Evolutionary conservation across 129 eudicot species (phyloP).

Genomic region (Saposhnikovia divaricata): DNA sequence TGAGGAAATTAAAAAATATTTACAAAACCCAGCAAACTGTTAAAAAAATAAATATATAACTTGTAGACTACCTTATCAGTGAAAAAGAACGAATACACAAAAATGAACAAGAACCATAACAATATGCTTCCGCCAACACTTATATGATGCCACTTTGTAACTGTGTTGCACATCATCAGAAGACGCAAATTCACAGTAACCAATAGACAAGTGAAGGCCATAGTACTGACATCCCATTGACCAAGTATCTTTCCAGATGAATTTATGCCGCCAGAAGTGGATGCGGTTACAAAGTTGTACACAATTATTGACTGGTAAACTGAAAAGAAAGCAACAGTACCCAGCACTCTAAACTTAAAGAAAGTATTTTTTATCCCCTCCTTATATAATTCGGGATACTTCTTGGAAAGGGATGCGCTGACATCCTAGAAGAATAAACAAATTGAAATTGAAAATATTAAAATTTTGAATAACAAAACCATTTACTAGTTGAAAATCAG

Average conservation of each 20-base stretch:
- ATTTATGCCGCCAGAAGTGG: slow-evolving; percentile 56
- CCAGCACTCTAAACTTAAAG: slow-evolving; percentile 87
- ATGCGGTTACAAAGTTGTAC: slow-evolving; percentile 54
- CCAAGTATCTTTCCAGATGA: slow-evolving; percentile 88
- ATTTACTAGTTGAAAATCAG: background rate
- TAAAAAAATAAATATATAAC: background rate
- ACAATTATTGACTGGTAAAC: slow-evolving; percentile 82
- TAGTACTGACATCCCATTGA: slow-evolving; percentile 86
- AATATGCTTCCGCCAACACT: slow-evolving; percentile 84
- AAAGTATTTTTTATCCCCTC: slow-evolving; percentile 73
- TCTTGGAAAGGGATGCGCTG: slow-evolving; percentile 82
- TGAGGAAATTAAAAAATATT: background rate
- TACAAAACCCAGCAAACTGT: background rate
- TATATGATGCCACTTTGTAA: slow-evolving; percentile 92
- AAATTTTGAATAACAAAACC: background rate
- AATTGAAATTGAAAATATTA: background rate
- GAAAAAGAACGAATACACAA: slow-evolving; percentile 59
- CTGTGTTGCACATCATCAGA: slow-evolving; percentile 79
- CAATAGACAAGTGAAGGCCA: slow-evolving; percentile 82
- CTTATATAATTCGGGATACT: slow-evolving; percentile 85
- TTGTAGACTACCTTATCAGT: slow-evolving; percentile 43
- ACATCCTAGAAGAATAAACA: slow-evolving; percentile 54
- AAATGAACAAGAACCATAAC: slow-evolving; percentile 76
- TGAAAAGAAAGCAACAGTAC: slow-evolving; percentile 74
- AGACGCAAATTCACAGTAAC: slow-evolving; percentile 91